A percentile compares a stretch with the other conserved stretches of the same genome.
phyloP scores from a whole-genome alignment of 2,329 filamentous ascomycete genomes.

The Epichloe sibirici region DNA sequence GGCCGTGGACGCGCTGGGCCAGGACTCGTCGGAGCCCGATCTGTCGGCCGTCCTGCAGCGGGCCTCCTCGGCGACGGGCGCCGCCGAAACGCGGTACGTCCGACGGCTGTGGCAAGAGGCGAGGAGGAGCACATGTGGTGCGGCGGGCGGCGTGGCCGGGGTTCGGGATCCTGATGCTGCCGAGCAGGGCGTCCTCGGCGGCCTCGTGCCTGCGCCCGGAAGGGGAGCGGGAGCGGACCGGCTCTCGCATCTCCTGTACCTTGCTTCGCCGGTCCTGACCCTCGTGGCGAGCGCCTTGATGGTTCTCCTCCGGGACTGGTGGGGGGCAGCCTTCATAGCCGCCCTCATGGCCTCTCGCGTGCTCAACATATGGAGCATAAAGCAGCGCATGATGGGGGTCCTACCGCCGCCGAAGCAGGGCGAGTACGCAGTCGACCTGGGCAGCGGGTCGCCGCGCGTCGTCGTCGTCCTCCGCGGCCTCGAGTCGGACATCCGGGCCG shows the following conservation, averaged over 20 bases:
- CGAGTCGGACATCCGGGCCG: slow-evolving; percentile 44
- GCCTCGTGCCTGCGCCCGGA: background rate
- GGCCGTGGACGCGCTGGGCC: slow-evolving; percentile 36
- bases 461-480: slow-evolving; percentile 33
- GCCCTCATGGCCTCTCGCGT: slow-evolving; percentile 41
- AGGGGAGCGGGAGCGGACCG: slow-evolving; percentile 25
- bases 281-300: slow-evolving; percentile 30
- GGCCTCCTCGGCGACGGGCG: background rate
- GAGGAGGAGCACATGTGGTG: background rate
- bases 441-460: slow-evolving; percentile 36
- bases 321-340: slow-evolving; percentile 32
- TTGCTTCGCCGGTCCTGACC: slow-evolving; percentile 35
- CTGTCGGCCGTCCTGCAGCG: slow-evolving; percentile 12
- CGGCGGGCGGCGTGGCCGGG: no score
- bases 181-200: slow-evolving; percentile 4
- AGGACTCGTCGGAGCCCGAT: slow-evolving; percentile 23
- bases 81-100: slow-evolving; percentile 3
- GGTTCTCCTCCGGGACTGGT: slow-evolving; percentile 38
- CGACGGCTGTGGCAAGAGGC: slow-evolving; percentile 16
- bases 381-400: slow-evolving; percentile 25
- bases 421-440: slow-evolving; percentile 42
- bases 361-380: slow-evolving; percentile 44
- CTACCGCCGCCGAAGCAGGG: slow-evolving; percentile 9
- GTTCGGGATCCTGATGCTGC: no score
- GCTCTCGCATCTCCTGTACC: slow-evolving; percentile 36